Conservation (phyloP, 345 rosid species). For the Noccaea bulbosa region DNA sequence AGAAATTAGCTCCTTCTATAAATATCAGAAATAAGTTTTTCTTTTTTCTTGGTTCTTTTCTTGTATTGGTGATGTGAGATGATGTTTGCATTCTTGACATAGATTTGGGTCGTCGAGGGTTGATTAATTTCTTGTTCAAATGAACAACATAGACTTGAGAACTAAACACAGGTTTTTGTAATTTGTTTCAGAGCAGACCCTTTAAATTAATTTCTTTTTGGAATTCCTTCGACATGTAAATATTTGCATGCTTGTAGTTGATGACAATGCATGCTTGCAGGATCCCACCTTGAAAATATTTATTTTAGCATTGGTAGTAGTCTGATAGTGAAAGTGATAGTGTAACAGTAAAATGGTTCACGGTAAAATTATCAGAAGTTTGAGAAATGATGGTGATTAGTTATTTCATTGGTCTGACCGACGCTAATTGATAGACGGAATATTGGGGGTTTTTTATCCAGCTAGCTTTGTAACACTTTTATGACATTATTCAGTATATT, state of each 20-base stretch:
- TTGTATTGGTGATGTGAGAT: slow-evolving; percentile 21
- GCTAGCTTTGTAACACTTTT: too few relatives aligned
- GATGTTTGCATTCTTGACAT: slow-evolving; percentile 32
- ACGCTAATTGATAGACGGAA: too few relatives aligned
- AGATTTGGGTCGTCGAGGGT: slow-evolving; percentile 23
- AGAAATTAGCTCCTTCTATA: slow-evolving; percentile 32
- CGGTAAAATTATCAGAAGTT: too few relatives aligned
- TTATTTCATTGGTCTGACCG: too few relatives aligned
- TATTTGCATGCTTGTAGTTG: not conserved
- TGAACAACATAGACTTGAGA: slow-evolving; percentile 20
- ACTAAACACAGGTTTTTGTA: slow-evolving; percentile 23
- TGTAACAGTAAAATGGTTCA: too few relatives aligned
- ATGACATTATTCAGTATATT: too few relatives aligned
- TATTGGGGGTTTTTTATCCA: too few relatives aligned
- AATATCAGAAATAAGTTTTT: slow-evolving; percentile 30
- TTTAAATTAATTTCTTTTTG: not conserved
- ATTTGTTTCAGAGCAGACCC: slow-evolving; percentile 20
- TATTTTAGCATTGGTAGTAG: too few relatives aligned
- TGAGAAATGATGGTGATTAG: too few relatives aligned
- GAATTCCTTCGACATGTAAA: not conserved
- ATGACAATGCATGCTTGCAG: not conserved
- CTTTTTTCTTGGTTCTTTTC: not conserved
- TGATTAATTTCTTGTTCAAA: slow-evolving; percentile 26
- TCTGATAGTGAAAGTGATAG: too few relatives aligned
- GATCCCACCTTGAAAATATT: too few relatives aligned